Conservation (phyloP, 805 yeast genomes). For the Sugiyamaella americana region DNA sequence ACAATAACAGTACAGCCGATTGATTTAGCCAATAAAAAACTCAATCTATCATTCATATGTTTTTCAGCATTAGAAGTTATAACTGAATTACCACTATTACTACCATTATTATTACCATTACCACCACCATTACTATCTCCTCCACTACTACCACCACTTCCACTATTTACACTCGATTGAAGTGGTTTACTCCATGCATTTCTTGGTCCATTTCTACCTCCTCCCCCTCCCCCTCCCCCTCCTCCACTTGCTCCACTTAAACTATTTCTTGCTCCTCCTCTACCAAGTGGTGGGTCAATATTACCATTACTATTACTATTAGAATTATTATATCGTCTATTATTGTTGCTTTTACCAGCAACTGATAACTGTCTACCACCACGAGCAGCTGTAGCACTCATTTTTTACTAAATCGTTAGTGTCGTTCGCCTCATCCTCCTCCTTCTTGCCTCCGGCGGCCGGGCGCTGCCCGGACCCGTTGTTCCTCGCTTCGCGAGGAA, state of each 20-base stretch:
- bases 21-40: conserved; percentile 50
- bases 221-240: background rate
- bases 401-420: background rate
- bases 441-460: too few species aligned
- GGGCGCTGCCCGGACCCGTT: too few species aligned
- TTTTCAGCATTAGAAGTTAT: conserved; percentile 24
- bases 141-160: background rate
- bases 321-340: background rate
- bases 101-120: background rate
- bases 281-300: background rate
- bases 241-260: background rate
- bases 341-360: background rate
- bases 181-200: conserved; percentile 3
- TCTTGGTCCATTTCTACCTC: background rate
- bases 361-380: background rate
- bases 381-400: background rate
- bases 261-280: background rate
- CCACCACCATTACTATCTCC: background rate
- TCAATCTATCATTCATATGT: conserved; percentile 50
- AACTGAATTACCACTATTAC: background rate
- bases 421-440: too few species aligned
- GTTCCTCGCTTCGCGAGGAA: too few species aligned
- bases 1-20: conserved; percentile 54
- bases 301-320: background rate
- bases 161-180: background rate